Conservation (phyloP, 768 basidiomycete genomes). For the Holtermanniella nyarrowii region DNA sequence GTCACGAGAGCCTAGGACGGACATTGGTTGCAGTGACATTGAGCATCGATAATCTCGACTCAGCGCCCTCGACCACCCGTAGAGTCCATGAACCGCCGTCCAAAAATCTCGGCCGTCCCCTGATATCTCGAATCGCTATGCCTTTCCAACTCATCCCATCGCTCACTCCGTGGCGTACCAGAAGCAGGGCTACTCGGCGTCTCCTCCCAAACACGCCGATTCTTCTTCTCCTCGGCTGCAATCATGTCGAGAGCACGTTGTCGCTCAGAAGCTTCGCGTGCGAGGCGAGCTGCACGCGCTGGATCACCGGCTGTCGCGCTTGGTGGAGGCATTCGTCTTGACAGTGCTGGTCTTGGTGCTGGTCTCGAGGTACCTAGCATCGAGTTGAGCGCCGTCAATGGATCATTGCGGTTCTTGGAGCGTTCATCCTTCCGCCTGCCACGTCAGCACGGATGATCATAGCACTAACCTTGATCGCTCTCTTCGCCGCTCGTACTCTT, state of each 20-base stretch:
- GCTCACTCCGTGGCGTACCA: constrained; percentile 8
- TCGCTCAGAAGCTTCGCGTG: constrained; percentile 25
- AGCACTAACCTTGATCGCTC: constrained; percentile 16
- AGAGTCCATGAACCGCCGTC: not conserved
- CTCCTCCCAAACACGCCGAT: constrained; percentile 19
- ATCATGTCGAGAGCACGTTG: constrained; percentile 33
- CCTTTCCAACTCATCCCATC: constrained; percentile 29
- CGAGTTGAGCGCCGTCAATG: constrained; percentile 29
- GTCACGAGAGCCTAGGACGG: no score
- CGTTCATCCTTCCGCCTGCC: constrained; percentile 34
- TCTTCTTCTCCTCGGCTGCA: constrained; percentile 14
- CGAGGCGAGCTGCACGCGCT: constrained; percentile 10
- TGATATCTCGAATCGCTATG: constrained; percentile 15
- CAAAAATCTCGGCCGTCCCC: not conserved
- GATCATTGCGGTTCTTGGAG: constrained; percentile 31
- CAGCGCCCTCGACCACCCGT: no score
- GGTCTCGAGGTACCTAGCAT: constrained; percentile 16
- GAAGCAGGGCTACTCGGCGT: constrained; percentile 14
- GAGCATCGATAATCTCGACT: no score
- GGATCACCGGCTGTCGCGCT: not conserved
- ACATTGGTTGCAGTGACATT: no score
- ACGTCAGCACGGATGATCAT: not conserved
- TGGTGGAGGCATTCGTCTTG: constrained; percentile 3
- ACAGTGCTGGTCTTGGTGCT: constrained; percentile 1
- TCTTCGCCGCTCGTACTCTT: constrained; percentile 32